Evolutionary conservation across 176 grass and related monocot genomes (phyloP).

Genomic region (Canna indica): DNA sequence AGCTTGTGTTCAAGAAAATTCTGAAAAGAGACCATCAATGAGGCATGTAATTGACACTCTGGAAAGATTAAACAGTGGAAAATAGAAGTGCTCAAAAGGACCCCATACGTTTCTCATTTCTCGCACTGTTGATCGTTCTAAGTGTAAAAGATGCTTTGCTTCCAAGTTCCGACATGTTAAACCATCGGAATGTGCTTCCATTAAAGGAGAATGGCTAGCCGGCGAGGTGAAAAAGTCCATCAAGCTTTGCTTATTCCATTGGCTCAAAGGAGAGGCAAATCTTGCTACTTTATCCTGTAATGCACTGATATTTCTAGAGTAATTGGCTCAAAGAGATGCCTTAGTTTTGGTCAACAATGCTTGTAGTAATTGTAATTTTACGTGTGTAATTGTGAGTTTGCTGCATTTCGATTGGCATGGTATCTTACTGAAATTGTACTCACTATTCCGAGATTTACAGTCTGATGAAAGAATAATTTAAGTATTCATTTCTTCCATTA

Average conservation of each 20-base stretch:
- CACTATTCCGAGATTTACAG: background rate
- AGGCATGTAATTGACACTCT: constrained; percentile 55
- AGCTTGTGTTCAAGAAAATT: constrained; percentile 52
- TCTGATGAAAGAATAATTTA: background rate
- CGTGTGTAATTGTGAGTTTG: background rate
- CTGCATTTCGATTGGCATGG: background rate
- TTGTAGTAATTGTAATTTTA: background rate
- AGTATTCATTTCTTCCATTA: background rate
- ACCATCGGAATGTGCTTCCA: background rate
- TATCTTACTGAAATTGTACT: background rate
- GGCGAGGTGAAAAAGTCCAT: background rate
- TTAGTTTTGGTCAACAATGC: background rate
- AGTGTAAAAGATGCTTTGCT: background rate
- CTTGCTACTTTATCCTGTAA: background rate
- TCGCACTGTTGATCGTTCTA: background rate
- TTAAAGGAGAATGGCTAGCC: background rate
- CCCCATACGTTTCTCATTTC: background rate
- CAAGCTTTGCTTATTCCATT: background rate
- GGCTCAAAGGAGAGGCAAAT: background rate
- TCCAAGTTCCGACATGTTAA: background rate
- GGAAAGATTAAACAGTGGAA: constrained; percentile 25
- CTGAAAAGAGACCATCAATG: constrained; percentile 55
- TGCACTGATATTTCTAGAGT: background rate
- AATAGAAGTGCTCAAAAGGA: background rate
- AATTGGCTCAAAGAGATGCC: no score